These are phyloP conservation scores for Ceratocystis destructans DNA, from an alignment of 2,329 filamentous ascomycete species.

Conservation along the genomic window DNA sequence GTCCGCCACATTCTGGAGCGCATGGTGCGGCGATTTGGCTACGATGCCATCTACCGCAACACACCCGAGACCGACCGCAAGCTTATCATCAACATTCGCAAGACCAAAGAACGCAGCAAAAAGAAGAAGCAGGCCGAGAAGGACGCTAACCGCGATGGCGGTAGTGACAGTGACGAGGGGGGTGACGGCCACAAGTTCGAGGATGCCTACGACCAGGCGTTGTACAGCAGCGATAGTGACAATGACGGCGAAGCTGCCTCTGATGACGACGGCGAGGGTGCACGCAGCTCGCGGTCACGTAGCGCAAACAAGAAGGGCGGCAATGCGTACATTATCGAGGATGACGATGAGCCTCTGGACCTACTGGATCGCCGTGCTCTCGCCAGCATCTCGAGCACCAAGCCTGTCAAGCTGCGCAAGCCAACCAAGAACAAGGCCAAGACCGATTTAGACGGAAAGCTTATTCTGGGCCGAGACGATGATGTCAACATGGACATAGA, in stretches of 20 bases:
- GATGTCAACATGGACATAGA: constrained; percentile 52
- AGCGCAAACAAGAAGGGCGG: constrained; percentile 40
- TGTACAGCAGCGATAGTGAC: constrained; percentile 67
- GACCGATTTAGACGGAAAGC: constrained; percentile 64
- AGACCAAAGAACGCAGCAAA: constrained; percentile 83
- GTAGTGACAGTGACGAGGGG: constrained; percentile 22
- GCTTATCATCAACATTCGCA: constrained; percentile 84
- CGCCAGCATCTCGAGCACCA: constrained; percentile 84
- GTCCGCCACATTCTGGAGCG: constrained; percentile 96
- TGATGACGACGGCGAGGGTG: constrained; percentile 28
- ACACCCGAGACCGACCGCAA: constrained; percentile 81
- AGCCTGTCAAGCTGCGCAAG: constrained; percentile 53
- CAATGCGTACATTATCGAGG: constrained; percentile 80
- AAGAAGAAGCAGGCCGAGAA: constrained; percentile 64
- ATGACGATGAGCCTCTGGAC: constrained; percentile 89
- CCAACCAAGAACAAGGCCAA: constrained; percentile 48
- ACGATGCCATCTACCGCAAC: constrained; percentile 61
- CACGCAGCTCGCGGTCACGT: constrained; percentile 21
- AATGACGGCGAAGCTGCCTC: constrained; percentile 45
- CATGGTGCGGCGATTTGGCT: constrained; percentile 82
- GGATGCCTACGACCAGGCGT: constrained; percentile 89
- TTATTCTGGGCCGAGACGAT: constrained; percentile 52
- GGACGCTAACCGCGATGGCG: constrained; percentile 30
- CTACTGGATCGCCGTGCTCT: constrained; percentile 78
- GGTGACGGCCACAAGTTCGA: constrained; percentile 52